phyloP scores from a whole-genome alignment of 257 asterid species.

The Knoxia roxburghii region DNA sequence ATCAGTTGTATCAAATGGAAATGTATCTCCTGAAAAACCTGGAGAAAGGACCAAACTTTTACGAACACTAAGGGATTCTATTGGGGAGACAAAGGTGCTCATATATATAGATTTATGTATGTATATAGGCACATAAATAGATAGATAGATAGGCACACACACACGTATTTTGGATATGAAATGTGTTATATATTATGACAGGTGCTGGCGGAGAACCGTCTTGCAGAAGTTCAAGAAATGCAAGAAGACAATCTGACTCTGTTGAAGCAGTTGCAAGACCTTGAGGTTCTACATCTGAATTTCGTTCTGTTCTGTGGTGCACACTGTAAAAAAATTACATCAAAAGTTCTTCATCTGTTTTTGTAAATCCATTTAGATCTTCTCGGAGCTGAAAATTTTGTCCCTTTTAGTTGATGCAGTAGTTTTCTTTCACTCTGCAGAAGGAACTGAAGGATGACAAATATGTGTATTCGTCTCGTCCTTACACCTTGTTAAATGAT shows the following conservation, averaged over 20 bases:
- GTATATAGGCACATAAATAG: neutral
- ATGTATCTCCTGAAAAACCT: slow-evolving; percentile 67
- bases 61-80: slow-evolving; percentile 65
- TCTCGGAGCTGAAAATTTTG: neutral
- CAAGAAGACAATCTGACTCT: slow-evolving; percentile 66
- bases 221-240: slow-evolving; percentile 82
- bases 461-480: slow-evolving; percentile 63
- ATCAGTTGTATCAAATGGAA: slow-evolving; percentile 62
- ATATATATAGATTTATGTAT: slow-evolving; percentile 14
- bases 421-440: slow-evolving; percentile 32
- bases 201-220: slow-evolving; percentile 85
- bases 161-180: neutral
- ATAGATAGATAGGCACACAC: too few relatives aligned
- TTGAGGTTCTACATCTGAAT: slow-evolving; percentile 51
- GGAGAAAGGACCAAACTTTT: slow-evolving; percentile 63
- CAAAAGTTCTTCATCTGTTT: neutral
- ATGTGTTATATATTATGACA: slow-evolving; percentile 29
- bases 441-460: slow-evolving; percentile 74
- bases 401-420: slow-evolving; percentile 2
- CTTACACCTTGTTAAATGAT: slow-evolving; percentile 71
- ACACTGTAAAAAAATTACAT: neutral
- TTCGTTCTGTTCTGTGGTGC: neutral
- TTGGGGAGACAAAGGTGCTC: slow-evolving; percentile 75
- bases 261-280: slow-evolving; percentile 89
- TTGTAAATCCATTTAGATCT: neutral